Evolutionary conservation across 2,329 filamentous ascomycete species (phyloP).

Genomic region (Verticillium isaacii): DNA sequence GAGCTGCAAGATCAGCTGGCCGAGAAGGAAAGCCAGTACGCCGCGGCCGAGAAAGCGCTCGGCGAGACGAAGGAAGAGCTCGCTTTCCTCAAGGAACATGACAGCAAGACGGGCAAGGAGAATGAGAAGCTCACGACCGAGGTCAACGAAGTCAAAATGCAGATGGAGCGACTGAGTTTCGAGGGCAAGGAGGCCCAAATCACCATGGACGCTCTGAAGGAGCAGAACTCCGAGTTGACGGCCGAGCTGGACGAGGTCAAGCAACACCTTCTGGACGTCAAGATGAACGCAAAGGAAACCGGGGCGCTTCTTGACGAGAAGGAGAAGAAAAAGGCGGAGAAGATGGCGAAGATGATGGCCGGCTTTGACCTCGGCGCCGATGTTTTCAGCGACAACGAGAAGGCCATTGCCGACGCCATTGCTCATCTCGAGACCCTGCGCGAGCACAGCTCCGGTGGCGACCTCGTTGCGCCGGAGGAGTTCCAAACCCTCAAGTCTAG

Average conservation of each 20-base stretch:
- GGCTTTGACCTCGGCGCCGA: conserved; percentile 92
- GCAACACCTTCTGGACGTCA: conserved; percentile 90
- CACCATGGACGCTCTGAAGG: conserved; percentile 95
- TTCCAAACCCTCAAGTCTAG: conserved; percentile 71
- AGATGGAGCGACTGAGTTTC: conserved; percentile 89
- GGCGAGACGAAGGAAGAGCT: conserved; percentile 85
- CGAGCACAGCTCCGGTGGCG: conserved; percentile 70
- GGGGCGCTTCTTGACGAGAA: conserved; percentile 90
- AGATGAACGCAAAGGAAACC: conserved; percentile 94
- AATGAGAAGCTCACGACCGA: conserved; percentile 84
- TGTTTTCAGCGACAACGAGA: conserved; percentile 90
- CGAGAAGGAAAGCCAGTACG: conserved; percentile 82
- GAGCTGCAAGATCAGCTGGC: conserved; percentile 95
- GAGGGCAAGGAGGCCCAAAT: conserved; percentile 96
- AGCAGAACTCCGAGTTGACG: conserved; percentile 91
- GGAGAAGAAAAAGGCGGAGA: conserved; percentile 97
- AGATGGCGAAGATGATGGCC: conserved; percentile 99
- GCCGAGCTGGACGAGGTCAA: conserved; percentile 91
- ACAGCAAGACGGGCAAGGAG: conserved; percentile 76
- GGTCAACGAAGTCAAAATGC: conserved; percentile 92
- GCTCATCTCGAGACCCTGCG: conserved; percentile 76
- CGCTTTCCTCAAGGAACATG: conserved; percentile 77
- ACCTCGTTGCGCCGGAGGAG: conserved; percentile 76
- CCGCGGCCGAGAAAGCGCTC: conserved; percentile 73
- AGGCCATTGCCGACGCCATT: conserved; percentile 77